These are phyloP conservation scores for Rossbeevera mucosa DNA, from an alignment of 768 basidiomycete species.

Conservation along the genomic window DNA sequence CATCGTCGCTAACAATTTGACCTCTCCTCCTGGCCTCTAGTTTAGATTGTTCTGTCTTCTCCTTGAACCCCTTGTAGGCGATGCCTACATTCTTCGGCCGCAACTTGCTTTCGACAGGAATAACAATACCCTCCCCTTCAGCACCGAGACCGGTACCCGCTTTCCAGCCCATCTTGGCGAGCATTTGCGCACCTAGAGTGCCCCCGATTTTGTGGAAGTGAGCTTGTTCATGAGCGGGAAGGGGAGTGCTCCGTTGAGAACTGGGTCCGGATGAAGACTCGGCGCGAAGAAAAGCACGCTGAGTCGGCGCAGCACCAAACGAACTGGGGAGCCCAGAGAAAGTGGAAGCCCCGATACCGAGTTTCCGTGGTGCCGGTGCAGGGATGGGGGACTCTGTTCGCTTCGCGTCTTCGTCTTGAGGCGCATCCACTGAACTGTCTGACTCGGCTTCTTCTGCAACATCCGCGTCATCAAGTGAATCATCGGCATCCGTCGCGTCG, in stretches of 20 bases:
- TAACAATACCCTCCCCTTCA: conserved; percentile 76
- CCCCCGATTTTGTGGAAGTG: conserved; percentile 80
- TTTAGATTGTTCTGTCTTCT: conserved; percentile 83
- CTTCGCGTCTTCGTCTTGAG: conserved; percentile 34
- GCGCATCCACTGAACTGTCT: conserved; percentile 32
- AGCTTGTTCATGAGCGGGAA: conserved; percentile 62
- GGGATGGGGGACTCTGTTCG: conserved; percentile 28
- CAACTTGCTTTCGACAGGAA: conserved; percentile 79
- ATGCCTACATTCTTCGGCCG: conserved; percentile 86
- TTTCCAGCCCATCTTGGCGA: conserved; percentile 95
- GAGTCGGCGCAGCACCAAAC: conserved; percentile 37
- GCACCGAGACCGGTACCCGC: conserved; percentile 75
- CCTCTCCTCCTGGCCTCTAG: conserved; percentile 73
- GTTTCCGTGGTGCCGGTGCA: conserved; percentile 17
- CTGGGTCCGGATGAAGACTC: conserved; percentile 37
- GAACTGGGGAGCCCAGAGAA: conserved; percentile 31
- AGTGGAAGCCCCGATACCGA: conserved; percentile 24
- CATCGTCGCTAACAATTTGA: conserved; percentile 71
- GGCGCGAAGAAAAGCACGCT: conserved; percentile 55
- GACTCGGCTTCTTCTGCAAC: conserved; percentile 30
- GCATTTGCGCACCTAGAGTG: conserved; percentile 82
- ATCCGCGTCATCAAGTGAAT: conserved; percentile 34
- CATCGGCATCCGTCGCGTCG: conserved; percentile 30
- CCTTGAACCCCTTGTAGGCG: conserved; percentile 80
- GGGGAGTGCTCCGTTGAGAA: conserved; percentile 42